phyloP scores from a whole-genome alignment of 2,329 filamentous ascomycete genomes.

The Capronia epimyces region DNA sequence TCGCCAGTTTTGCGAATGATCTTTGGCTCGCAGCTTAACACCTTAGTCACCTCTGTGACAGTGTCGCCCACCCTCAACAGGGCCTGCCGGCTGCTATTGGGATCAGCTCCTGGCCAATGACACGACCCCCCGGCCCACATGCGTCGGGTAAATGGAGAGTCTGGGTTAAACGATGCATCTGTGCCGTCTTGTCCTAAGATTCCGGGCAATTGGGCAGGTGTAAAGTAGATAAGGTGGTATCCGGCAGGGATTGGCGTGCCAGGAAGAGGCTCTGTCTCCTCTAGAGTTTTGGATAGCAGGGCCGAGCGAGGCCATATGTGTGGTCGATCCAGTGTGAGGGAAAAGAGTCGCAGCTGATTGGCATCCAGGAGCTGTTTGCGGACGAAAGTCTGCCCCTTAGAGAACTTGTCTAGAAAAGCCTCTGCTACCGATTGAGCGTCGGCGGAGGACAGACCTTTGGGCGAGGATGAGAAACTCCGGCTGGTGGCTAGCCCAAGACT shows the following conservation, averaged over 20 bases:
- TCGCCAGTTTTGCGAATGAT: conserved; percentile 49
- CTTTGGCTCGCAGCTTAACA: conserved; percentile 53
- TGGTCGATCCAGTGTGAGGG: conserved; percentile 52
- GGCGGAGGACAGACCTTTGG: not conserved
- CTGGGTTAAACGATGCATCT: conserved; percentile 56
- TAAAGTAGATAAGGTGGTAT: conserved; percentile 62
- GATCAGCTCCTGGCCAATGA: conserved; percentile 41
- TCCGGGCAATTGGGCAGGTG: conserved; percentile 50
- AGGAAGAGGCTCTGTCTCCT: conserved; percentile 34
- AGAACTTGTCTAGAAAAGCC: conserved; percentile 40
- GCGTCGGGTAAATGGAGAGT: conserved; percentile 55
- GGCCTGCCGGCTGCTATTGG: conserved; percentile 31
- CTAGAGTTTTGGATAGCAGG: conserved; percentile 35
- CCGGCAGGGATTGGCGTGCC: conserved; percentile 53
- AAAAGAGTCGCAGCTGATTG: conserved; percentile 60
- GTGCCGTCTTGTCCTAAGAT: conserved; percentile 57
- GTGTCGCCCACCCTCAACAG: conserved; percentile 51
- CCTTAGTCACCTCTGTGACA: conserved; percentile 52
- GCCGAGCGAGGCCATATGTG: conserved; percentile 38
- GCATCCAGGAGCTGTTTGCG: conserved; percentile 53
- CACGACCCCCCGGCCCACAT: conserved; percentile 65
- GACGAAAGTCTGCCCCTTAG: conserved; percentile 39
- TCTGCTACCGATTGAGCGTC: conserved; percentile 24
- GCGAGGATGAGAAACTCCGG: conserved; percentile 12
- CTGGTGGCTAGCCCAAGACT: not conserved